Conservation (phyloP, 2,329 filamentous ascomycete genomes). For the Colletotrichum eremochloae region DNA sequence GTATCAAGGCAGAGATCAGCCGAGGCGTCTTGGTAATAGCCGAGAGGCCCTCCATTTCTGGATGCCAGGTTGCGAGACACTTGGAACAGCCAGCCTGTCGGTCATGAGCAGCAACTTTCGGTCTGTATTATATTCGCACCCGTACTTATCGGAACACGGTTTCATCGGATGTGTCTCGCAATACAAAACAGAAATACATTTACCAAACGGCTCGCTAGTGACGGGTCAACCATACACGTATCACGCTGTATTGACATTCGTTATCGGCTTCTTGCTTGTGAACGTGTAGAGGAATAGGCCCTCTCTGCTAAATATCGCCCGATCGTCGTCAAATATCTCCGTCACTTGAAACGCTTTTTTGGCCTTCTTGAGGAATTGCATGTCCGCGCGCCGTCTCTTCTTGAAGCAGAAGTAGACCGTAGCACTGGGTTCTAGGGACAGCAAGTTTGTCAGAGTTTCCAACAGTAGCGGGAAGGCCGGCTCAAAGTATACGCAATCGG, state of each 20-base stretch:
- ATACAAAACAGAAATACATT: neutral
- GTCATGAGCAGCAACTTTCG: neutral
- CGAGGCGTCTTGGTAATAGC: neutral
- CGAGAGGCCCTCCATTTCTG: neutral
- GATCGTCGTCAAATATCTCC: slow-evolving; percentile 73
- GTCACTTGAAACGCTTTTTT: slow-evolving; percentile 75
- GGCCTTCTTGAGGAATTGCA: slow-evolving; percentile 80
- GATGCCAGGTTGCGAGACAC: slow-evolving; percentile 1
- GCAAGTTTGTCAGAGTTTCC: slow-evolving; percentile 79
- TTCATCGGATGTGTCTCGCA: slow-evolving; percentile 1
- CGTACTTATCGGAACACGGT: neutral
- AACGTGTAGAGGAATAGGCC: slow-evolving; percentile 73
- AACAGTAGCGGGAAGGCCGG: slow-evolving; percentile 92
- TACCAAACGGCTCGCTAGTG: neutral
- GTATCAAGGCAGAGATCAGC: neutral
- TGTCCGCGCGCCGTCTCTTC: slow-evolving; percentile 85
- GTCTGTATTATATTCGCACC: neutral
- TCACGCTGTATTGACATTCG: slow-evolving; percentile 8
- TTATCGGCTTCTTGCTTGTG: slow-evolving; percentile 53
- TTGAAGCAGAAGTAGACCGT: slow-evolving; percentile 91
- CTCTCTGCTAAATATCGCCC: slow-evolving; percentile 68
- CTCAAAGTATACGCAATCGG: slow-evolving; percentile 98
- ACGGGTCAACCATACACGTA: slow-evolving; percentile 3
- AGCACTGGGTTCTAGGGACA: slow-evolving; percentile 77
- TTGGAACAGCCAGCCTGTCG: neutral